phyloP scores from a whole-genome alignment of 805 yeast genomes.

The Candida endomychidarum region DNA sequence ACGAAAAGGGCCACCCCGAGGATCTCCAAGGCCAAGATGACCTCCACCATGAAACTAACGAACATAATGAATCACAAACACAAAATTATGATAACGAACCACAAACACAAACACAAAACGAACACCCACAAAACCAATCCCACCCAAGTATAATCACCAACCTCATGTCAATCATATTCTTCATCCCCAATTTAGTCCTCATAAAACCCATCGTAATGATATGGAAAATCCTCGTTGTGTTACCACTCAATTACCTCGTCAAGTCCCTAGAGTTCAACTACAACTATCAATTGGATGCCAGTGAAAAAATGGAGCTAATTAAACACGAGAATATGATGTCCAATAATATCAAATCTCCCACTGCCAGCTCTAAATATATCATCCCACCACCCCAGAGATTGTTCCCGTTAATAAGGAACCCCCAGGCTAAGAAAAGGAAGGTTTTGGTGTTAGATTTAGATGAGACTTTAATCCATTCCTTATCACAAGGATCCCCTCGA shows the following conservation, averaged over 20 bases:
- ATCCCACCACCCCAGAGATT: conserved; percentile 48
- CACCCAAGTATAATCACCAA: too few species aligned
- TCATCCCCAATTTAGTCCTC: conserved; percentile 39
- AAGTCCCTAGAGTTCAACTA: conserved; percentile 13
- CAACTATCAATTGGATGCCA: conserved; percentile 9
- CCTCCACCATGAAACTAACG: not conserved
- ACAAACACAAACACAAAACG: not conserved
- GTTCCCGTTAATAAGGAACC: conserved; percentile 42
- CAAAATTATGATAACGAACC: not conserved
- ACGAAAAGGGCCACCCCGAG: not conserved
- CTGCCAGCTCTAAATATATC: conserved; percentile 40
- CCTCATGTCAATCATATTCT: too few species aligned
- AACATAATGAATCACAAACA: not conserved
- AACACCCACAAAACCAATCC: not conserved
- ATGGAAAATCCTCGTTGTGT: conserved; percentile 50
- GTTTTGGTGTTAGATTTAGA: conserved; percentile 86
- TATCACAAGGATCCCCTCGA: conserved; percentile 63
- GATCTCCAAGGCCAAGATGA: not conserved
- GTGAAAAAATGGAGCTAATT: conserved; percentile 35
- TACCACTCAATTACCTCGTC: conserved; percentile 46
- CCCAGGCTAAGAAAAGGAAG: conserved; percentile 44
- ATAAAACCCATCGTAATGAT: conserved; percentile 51
- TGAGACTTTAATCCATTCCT: conserved; percentile 91
- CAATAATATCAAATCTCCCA: conserved; percentile 42
- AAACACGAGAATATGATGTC: conserved; percentile 43